Evolutionary conservation across 2,329 filamentous ascomycete genomes (phyloP), one percentile per base, ranked within the genome.

Genomic region (Fusarium napiforme): DNA sequence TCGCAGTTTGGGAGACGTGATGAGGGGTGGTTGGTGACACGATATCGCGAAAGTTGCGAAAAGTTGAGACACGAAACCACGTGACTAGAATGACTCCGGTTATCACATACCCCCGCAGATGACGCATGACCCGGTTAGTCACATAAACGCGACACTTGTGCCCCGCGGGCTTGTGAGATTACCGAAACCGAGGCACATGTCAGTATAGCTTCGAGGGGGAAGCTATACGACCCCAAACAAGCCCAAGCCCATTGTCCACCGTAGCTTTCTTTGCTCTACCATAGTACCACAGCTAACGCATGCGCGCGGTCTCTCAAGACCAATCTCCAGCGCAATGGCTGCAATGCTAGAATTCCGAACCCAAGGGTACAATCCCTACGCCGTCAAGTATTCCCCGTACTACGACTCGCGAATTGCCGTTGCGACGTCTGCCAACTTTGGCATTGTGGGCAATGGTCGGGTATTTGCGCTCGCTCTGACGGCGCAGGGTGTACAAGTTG

Each of bases 301-400:
- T 72, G 77, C 69, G 74, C 69, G 68, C 59, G 45, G 60, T 64
- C 61, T 47, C 43, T 45, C 49, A 68, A 46, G 59, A 62, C 64
- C 30, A 42, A 39, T 34, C 8, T 28, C 56, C 49, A 67, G 70
- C 71, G 75, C 67, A 63, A 85, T 85, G 84, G 83, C 84, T 82
- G 85, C 86, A 80, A 98, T 98, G 95, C 92, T 98, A 78, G 95
- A 98, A 84, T 98, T 93, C 85, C 93, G 93, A 73, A 98, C 96
- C 28, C 89, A 94, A 81, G 96, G 96, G 79, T 98, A 91, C 88
- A 97, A 98, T 83, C 95, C 95, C 78, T 98, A 97, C 84, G 94
- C 93, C 76, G 95, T 98, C 83, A 97, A 98, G 84, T 99, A 98
- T 87, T 98, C 96, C 63, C 96, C 96, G 11, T 99, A 98, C 86